These are phyloP conservation scores for Suillus subluteus DNA, from an alignment of 768 basidiomycete species.

Conservation along the genomic window DNA sequence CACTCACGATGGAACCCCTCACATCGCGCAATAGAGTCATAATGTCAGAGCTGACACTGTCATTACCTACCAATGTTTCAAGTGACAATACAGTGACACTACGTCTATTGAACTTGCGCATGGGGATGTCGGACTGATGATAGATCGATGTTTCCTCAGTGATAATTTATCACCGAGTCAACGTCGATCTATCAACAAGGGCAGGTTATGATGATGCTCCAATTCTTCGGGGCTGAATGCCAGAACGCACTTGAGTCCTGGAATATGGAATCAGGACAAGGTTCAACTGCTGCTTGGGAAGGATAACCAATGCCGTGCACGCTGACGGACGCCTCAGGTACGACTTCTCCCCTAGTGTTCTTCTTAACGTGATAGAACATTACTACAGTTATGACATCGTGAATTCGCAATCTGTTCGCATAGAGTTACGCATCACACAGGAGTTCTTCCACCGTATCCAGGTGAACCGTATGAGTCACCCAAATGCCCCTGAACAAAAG, in stretches of 20 bases:
- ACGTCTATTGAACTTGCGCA: neutral
- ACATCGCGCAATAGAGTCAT: slow-evolving; percentile 42
- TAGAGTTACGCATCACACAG: neutral
- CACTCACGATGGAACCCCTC: slow-evolving; percentile 39
- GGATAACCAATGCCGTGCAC: slow-evolving; percentile 49
- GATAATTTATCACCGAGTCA: slow-evolving; percentile 37
- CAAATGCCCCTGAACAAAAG: slow-evolving; percentile 44
- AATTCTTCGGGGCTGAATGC: slow-evolving; percentile 43
- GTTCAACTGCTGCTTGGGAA: slow-evolving; percentile 46
- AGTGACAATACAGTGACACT: too few species aligned
- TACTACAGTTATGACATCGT: slow-evolving; percentile 43
- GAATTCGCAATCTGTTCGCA: slow-evolving; percentile 11
- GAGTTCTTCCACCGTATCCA: too few species aligned
- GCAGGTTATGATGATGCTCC: slow-evolving; percentile 25
- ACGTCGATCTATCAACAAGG: slow-evolving; percentile 46
- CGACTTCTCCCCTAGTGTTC: slow-evolving; percentile 1
- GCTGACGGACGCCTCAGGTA: slow-evolving; percentile 47
- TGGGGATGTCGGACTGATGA: slow-evolving; percentile 43
- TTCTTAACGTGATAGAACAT: neutral
- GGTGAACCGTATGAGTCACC: slow-evolving; percentile 36
- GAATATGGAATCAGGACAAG: slow-evolving; percentile 51
- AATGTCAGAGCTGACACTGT: slow-evolving; percentile 38
- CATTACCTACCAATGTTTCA: slow-evolving; percentile 36
- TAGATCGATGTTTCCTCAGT: too few species aligned
- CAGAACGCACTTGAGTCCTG: slow-evolving; percentile 40